Evolutionary conservation across 768 basidiomycete species (phyloP), one percentile per base, ranked within the genome.

Genomic region (Lyophyllum semitale): DNA sequence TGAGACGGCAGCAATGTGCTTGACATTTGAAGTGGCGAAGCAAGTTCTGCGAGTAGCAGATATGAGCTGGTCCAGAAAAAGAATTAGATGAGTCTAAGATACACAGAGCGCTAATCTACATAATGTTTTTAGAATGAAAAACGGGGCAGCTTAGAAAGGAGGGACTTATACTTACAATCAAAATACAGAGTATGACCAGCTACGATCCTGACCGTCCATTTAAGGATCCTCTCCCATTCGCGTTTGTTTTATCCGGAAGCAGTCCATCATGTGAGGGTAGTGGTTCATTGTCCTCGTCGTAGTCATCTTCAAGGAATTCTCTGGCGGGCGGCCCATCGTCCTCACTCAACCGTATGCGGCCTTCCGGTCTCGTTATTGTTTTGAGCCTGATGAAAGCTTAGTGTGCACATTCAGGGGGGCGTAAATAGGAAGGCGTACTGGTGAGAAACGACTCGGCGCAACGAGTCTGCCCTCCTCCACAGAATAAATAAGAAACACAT

Each of bases 241-340:
- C 12, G 12, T 35, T 23, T 5, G 20, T 4, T 48, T 8, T 9
- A 20, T 25, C 27, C 6, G 47, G 30, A 22, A 11, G 22, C 6
- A n/a, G 47, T 22, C 20, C 5, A 17, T n/a, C 44, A 8, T 45
- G 4, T 20, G 47, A 22, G 13, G 57, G 46, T 25, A 68, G 20
- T 23, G 62, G 57, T 43, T 71, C 71, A 27, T 77, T 68, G 30
- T 77, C 80, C 12, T 81, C 85, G 43, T 84, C 84, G 44, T 82
- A 78, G 29, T 82, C 83, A 54, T 84, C 82, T 33, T 77, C 79
- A 45, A 90, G 60, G 57, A 89, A 89, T 51, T 85, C 84, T 15
- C 75, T 73, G n/a, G 86, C 79, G n/a, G 87, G 77, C 12, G 88
- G 88, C 0, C 86, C 85, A 50, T 89, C 86, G 59, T 90, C 88